Conservation (phyloP, 352 stramenopile genomes). For the Pythium myriotylum region DNA sequence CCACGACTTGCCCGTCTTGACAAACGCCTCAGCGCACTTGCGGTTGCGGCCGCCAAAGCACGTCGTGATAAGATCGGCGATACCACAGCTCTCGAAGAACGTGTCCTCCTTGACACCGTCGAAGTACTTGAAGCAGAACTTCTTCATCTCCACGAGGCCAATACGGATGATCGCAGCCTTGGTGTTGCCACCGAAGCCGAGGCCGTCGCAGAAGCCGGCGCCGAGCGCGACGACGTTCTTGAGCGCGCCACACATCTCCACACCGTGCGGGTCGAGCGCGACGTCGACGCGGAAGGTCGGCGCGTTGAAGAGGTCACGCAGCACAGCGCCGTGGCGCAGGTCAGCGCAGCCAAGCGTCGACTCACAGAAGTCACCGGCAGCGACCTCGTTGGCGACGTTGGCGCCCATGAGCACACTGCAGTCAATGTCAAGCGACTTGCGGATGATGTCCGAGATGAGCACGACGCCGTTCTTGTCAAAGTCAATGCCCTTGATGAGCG, state of each 20-base stretch:
- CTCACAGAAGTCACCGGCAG: conserved; percentile 95
- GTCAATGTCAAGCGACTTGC: conserved; percentile 82
- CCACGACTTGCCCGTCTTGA: conserved; percentile 78
- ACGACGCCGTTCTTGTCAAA: conserved; percentile 84
- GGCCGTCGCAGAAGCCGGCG: conserved; percentile 96
- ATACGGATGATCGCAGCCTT: conserved; percentile 97
- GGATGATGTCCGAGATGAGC: conserved; percentile 90
- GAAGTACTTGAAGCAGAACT: conserved; percentile 94
- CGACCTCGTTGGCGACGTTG: conserved; percentile 97
- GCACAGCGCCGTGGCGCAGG: conserved; percentile 65
- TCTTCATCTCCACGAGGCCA: conserved; percentile 95
- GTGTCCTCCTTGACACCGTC: conserved; percentile 92
- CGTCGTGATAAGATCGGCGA: conserved; percentile 98
- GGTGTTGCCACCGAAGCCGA: conserved; percentile 96
- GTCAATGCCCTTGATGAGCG: conserved; percentile 92
- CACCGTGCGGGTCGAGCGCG: conserved; percentile 91
- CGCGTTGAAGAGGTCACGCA: conserved; percentile 79
- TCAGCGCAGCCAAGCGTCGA: conserved; percentile 93
- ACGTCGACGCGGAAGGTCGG: conserved; percentile 94
- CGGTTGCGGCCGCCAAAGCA: conserved; percentile 98
- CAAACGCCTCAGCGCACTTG: conserved; percentile 95
- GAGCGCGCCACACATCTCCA: conserved; percentile 96
- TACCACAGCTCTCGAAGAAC: conserved; percentile 96
- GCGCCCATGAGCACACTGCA: conserved; percentile 96
- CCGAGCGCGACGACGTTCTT: conserved; percentile 98